Evolutionary conservation across 306 rosid species (phyloP).

Genomic region (Corylus americana): DNA sequence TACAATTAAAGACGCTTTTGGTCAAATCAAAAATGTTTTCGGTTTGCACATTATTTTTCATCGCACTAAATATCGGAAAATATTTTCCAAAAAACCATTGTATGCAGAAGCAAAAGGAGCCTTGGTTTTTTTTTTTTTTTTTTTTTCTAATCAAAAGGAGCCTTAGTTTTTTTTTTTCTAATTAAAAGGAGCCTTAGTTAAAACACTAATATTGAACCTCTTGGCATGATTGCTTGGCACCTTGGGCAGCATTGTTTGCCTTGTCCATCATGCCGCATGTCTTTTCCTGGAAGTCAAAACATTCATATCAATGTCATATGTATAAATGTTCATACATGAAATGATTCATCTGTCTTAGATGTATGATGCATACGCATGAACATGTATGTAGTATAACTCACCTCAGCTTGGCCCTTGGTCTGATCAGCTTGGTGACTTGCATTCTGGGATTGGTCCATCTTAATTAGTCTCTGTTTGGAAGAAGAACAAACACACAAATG

Average conservation of each 20-base stretch:
- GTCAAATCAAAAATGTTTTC: too few species aligned
- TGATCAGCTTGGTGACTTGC: slow-evolving; percentile 42
- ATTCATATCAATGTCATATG: background rate
- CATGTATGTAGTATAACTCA: background rate
- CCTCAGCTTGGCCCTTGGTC: slow-evolving; percentile 47
- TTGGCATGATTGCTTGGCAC: slow-evolving; percentile 44
- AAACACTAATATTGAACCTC: slow-evolving; percentile 28
- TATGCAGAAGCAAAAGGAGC: too few species aligned
- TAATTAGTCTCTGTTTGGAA: slow-evolving; percentile 1
- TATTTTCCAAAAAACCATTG: too few species aligned
- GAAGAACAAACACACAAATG: background rate
- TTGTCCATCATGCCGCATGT: slow-evolving; percentile 35
- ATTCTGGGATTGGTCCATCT: slow-evolving; percentile 39
- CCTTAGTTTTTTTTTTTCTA: too few species aligned
- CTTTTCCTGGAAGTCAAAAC: slow-evolving; percentile 39
- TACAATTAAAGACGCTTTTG: background rate
- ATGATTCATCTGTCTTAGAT: background rate
- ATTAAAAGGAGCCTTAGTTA: background rate
- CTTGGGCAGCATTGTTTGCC: slow-evolving; percentile 41
- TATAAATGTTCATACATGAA: background rate
- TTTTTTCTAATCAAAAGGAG: too few species aligned
- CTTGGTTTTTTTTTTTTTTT: too few species aligned
- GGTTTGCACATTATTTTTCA: too few species aligned
- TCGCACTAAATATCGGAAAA: too few species aligned
- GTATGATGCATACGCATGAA: background rate